These are phyloP conservation scores for Aspergillus steynii DNA, from an alignment of 495 filamentous ascomycete genomes.

Conservation along the genomic window DNA sequence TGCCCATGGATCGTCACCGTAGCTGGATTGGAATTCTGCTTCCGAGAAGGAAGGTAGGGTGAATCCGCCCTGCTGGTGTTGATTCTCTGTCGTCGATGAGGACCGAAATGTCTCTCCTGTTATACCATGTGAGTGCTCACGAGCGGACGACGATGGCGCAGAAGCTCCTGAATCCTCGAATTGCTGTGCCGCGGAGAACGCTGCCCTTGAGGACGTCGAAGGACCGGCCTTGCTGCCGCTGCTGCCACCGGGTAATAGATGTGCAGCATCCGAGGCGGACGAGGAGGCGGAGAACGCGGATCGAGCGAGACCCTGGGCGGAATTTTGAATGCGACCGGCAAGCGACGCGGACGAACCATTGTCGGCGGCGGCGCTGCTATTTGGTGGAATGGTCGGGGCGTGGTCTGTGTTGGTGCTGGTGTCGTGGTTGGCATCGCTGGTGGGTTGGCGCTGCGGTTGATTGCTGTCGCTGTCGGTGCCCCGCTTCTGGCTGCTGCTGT, in stretches of 20 bases:
- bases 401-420: slow-evolving; percentile 1
- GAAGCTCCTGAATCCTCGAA: slow-evolving; percentile 10
- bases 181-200: slow-evolving; percentile 20
- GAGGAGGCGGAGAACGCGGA: slow-evolving; percentile 29
- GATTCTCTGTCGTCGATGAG: slow-evolving; percentile 2
- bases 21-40: slow-evolving; percentile 32
- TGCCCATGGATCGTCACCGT: slow-evolving; percentile 4
- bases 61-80: slow-evolving; percentile 20
- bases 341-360: slow-evolving; percentile 26
- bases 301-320: slow-evolving; percentile 36
- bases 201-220: slow-evolving; percentile 20
- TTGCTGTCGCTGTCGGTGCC: slow-evolving; percentile 15
- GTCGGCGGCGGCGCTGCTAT: slow-evolving; percentile 8
- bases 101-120: slow-evolving; percentile 27
- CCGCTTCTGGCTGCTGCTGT: slow-evolving; percentile 25
- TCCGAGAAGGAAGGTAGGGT: slow-evolving; percentile 27
- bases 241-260: slow-evolving; percentile 27
- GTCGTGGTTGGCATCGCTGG: slow-evolving; percentile 5
- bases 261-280: slow-evolving; percentile 24
- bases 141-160: slow-evolving; percentile 11
- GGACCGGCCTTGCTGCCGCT: slow-evolving; percentile 27
- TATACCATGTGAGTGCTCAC: background rate
- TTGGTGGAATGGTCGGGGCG: slow-evolving; percentile 6
- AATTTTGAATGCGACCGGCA: slow-evolving; percentile 39
- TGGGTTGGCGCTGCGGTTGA: slow-evolving; percentile 8